phyloP scores from a whole-genome alignment of 2,329 filamentous ascomycete genomes.

The Lasiodiplodia sp. region DNA sequence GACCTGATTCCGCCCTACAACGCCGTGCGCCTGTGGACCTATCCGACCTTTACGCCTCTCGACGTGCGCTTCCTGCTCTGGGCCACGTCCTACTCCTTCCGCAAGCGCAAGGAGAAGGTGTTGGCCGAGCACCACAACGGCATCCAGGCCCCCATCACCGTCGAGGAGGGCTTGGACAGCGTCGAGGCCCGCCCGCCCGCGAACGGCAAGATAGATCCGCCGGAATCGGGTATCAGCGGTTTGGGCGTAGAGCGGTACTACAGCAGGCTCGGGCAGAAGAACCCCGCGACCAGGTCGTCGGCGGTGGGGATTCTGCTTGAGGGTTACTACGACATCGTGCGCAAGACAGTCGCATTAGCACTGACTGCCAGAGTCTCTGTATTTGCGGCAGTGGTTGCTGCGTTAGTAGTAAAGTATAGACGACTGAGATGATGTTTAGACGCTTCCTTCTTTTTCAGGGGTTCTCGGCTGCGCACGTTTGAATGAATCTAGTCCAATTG shows the following conservation, averaged over 20 bases:
- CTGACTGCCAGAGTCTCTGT: conserved; percentile 46
- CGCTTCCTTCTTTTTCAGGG: background rate
- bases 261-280: conserved; percentile 41
- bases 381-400: conserved; percentile 10
- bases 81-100: conserved; percentile 65
- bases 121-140: conserved; percentile 7
- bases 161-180: conserved; percentile 39
- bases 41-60: conserved; percentile 70
- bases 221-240: conserved; percentile 54
- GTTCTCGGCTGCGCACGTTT: background rate
- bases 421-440: conserved; percentile 12
- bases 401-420: conserved; percentile 11
- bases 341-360: conserved; percentile 54
- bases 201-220: conserved; percentile 36
- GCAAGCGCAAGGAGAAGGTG: conserved; percentile 40
- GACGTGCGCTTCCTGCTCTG: conserved; percentile 68
- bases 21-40: conserved; percentile 69
- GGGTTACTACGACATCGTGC: conserved; percentile 61
- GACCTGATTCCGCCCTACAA: conserved; percentile 71
- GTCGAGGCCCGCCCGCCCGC: conserved; percentile 34
- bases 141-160: conserved; percentile 25
- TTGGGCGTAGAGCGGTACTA: conserved; percentile 52
- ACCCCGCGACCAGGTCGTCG: conserved; percentile 47
- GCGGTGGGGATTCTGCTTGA: conserved; percentile 59
- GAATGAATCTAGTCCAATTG: background rate